Base-by-base conservation (phyloP, 163 green algal genomes). In the Scenedesmus sp. region DNA sequence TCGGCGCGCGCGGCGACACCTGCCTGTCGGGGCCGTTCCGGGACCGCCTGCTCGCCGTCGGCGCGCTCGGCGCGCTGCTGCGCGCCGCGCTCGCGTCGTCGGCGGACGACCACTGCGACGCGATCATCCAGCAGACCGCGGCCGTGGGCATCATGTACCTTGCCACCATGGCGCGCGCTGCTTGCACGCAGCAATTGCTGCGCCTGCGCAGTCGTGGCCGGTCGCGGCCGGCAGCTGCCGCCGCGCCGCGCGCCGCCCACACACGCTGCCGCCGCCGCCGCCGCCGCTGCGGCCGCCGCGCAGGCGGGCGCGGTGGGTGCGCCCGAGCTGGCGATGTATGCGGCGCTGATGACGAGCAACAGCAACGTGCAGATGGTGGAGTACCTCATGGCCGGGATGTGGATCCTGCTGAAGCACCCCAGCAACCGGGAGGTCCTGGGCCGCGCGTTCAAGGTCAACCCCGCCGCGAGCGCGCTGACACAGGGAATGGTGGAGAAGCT, bases 101-200 rank as follows among this genome's bases (percentile, higher is more conserved):
- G 9, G 54, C 82, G 45, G 85, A 93, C 24, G 53, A 73, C 0
- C 71, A 85, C 2, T 92, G 85, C 79, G 80, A 91, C 51, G 72
- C 82, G 20, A 89, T 93, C 34, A 89, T 95, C 60, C 86, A 95
- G 86, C 86, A 92, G 70, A 87, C 90, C 9, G 89, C 88, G 57
- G 86, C 89, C 31, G 89, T 93, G 29, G 90, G 87, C 28, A 78
- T 93, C 28, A 95, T 95, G 91, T 93, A 93, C 77, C 80, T 95
- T 22, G 88, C 82, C 53, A 94, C 91, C 48, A 91, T 92, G 89
- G 86, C 87, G 56, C 70, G 75, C 36, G 4, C 29, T 31, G 56
- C n/a, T 7, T 56, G 62, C 39, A 56, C 17, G 22, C 51, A 33
- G 22, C n/a, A n/a, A n/a, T n/a, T n/a, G 10, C 51, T 60, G 51